These are phyloP conservation scores for Curvularia eragrostidis DNA, from an alignment of 2,329 filamentous ascomycete species.

Conservation along the genomic window DNA sequence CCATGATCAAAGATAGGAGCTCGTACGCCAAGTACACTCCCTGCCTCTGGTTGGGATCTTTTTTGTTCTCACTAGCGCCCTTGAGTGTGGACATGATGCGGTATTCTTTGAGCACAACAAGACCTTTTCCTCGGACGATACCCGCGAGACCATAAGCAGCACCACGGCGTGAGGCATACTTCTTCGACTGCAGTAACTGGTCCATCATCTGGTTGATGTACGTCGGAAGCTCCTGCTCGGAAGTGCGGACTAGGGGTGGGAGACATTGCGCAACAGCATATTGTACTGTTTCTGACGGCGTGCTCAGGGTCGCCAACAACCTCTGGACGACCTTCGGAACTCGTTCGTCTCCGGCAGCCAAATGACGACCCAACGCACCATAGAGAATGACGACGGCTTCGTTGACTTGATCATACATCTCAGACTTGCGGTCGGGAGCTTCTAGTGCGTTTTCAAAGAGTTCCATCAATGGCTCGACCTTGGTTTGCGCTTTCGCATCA, in stretches of 20 bases:
- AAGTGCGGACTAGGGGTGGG: constrained; percentile 85
- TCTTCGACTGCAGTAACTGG: constrained; percentile 83
- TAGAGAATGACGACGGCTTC: constrained; percentile 98
- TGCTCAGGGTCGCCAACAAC: constrained; percentile 84
- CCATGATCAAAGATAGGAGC: constrained; percentile 83
- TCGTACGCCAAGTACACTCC: constrained; percentile 90
- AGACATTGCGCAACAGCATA: constrained; percentile 95
- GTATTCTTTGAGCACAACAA: constrained; percentile 80
- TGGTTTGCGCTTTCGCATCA: constrained; percentile 76
- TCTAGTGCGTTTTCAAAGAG: constrained; percentile 90
- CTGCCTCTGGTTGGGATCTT: constrained; percentile 86
- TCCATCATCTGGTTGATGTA: constrained; percentile 85
- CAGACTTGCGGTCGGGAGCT: constrained; percentile 79
- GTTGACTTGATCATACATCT: constrained; percentile 86
- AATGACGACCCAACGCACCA: constrained; percentile 87
- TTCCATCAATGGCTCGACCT: constrained; percentile 89
- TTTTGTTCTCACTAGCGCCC: constrained; percentile 91
- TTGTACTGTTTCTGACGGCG: constrained; percentile 94
- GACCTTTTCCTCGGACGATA: constrained; percentile 85
- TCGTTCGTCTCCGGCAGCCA: constrained; percentile 83
- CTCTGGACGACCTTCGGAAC: constrained; percentile 87
- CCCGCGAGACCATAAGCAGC: constrained; percentile 95
- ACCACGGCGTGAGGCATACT: constrained; percentile 89
- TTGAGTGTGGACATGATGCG: constrained; percentile 83
- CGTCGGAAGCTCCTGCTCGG: constrained; percentile 74